Base-by-base conservation (phyloP, 306 rosid genomes). In the Rosa rugosa region DNA sequence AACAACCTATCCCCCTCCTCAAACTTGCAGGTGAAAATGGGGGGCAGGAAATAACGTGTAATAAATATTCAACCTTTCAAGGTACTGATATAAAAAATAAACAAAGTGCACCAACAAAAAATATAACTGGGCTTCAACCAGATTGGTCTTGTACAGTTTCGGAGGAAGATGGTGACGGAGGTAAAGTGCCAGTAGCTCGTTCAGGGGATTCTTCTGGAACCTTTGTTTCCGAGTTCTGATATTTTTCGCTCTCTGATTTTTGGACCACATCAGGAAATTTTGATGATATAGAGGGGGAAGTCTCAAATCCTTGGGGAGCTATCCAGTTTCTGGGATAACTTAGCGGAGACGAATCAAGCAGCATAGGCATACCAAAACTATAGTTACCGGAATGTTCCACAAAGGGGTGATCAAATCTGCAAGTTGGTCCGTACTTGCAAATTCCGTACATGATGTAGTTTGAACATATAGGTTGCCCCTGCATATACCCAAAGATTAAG, bases 351-450 rank as follows among this genome's bases (percentile, higher is more conserved):
- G 90, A 38, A 67, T 86, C 90, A 46, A 83, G 79, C 81, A 90
- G 73, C 68, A 86, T 57, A 72, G 90, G 89, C 49, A 84, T 69
- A 63, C 84, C 75, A 60, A 80, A 34, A 76, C 87, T 82, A 63
- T 94, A 92, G 84, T 86, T 87, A 69, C 88, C 86, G 79, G 94
- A 84, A 50, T 82, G 60, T 11, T 90, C 82, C 80, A 88, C 31
- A 67, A 75, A 67, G 22, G 97, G 96, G 85, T 94, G 98, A 79
- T 94, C 97, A 80, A 82, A 94, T 83, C 83, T 90, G 91, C 98
- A 94, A 53, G 96, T 90, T 57, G 98, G 91, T 22, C 98, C 98
- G 60, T 86, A 94, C 86, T 90, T 94, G 97, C 98, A 94, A 82
- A 89, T 80, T 72, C 98, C 97, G 81, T 87, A 89, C 87, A 87